Conservation (phyloP, 2,329 filamentous ascomycete genomes). For the Sarocladium strictum region DNA sequence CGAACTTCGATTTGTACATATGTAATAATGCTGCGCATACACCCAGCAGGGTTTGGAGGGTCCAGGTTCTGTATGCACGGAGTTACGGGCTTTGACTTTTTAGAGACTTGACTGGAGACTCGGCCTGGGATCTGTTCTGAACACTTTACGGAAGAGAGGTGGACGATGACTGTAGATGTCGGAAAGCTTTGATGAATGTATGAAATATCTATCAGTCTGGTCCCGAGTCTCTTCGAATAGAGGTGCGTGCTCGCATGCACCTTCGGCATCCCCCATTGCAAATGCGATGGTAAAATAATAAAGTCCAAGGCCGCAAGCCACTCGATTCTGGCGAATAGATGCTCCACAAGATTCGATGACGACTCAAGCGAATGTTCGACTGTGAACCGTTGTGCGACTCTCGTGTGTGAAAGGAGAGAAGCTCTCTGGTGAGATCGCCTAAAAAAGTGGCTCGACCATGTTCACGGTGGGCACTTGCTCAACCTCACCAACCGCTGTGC, state of each 20-base stretch:
- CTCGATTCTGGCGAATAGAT: no score
- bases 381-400: no score
- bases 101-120: not conserved
- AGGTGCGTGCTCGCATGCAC: no score
- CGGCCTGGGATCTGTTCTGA: not conserved
- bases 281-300: no score
- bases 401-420: not conserved
- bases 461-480: not conserved
- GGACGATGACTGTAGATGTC: not conserved
- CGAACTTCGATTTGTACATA: not conserved
- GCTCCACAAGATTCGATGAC: no score
- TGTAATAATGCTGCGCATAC: not conserved
- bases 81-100: not conserved
- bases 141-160: no score
- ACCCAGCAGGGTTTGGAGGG: not conserved
- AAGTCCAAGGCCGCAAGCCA: no score
- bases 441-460: not conserved
- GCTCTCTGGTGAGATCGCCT: not conserved
- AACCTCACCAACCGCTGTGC: not conserved
- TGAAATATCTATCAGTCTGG: no score
- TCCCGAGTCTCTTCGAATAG: no score
- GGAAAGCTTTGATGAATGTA: not conserved
- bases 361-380: no score
- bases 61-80: not conserved
- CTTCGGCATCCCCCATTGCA: no score